Evolutionary conservation across 78 protist genomes (phyloP).

Genomic region (Ministeria vibrans): DNA sequence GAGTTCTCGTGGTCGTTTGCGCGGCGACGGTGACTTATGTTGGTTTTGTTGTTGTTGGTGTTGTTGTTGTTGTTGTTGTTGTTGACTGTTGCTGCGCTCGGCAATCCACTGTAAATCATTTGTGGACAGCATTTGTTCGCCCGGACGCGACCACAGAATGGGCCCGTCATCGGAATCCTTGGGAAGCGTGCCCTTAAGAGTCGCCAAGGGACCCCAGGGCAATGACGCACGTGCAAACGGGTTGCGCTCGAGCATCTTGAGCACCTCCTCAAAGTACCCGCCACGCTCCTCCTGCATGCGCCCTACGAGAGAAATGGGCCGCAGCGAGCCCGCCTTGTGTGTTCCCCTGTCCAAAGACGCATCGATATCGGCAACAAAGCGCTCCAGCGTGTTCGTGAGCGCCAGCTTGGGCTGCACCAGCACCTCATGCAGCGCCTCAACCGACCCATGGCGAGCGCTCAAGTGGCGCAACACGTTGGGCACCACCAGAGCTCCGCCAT

Average conservation of each 20-base stretch:
- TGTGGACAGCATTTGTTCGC: background rate
- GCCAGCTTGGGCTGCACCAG: background rate
- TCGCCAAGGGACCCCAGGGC: background rate
- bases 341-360: background rate
- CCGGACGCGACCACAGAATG: background rate
- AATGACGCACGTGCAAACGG: background rate
- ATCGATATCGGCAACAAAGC: background rate
- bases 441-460: background rate
- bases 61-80: too few relatives aligned
- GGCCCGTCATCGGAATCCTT: constrained; percentile 9
- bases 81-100: too few relatives aligned
- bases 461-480: background rate
- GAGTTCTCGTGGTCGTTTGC: background rate
- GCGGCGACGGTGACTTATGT: background rate
- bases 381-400: background rate
- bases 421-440: background rate
- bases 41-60: too few relatives aligned
- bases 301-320: background rate
- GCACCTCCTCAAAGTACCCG: constrained; percentile 9
- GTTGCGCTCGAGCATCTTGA: background rate
- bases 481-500: background rate
- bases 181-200: background rate
- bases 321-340: background rate
- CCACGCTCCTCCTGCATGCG: background rate
- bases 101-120: too few relatives aligned